phyloP scores from a whole-genome alignment of 495 filamentous ascomycete genomes.

The Podospora pseudoanserina region DNA sequence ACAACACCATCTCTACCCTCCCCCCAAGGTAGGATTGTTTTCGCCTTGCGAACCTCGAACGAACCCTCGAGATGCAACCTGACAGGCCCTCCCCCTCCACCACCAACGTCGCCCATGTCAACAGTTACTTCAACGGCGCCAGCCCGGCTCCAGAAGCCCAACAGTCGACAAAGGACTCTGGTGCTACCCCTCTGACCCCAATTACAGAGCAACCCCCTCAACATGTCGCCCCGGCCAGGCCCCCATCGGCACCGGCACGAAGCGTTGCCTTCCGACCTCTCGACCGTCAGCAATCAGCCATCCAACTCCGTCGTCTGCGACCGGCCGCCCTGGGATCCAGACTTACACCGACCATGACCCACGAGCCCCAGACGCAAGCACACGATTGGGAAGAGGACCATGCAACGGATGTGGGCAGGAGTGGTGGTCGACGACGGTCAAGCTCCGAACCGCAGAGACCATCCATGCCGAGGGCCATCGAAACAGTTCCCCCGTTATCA shows the following conservation, averaged over 20 bases:
- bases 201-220: not conserved
- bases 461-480: not conserved
- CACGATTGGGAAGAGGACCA: conserved; percentile 3
- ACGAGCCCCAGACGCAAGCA: conserved; percentile 5
- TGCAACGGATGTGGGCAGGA: not conserved
- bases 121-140: not conserved
- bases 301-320: conserved; percentile 20
- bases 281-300: conserved; percentile 18
- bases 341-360: not conserved
- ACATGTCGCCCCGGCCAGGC: not conserved
- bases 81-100: not conserved
- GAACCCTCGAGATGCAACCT: not conserved
- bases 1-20: not conserved
- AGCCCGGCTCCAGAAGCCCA: not conserved
- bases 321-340: conserved; percentile 4
- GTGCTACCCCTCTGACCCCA: not conserved
- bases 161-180: not conserved
- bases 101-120: not conserved
- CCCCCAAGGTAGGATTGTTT: not conserved
- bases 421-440: conserved; percentile 13
- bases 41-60: not conserved
- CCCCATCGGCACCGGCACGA: not conserved
- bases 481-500: not conserved
- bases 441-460: conserved; percentile 23
- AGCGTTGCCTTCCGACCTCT: conserved; percentile 2